Evolutionary conservation across 768 basidiomycete genomes (phyloP), one percentile per base, ranked within the genome.

Genomic region (Agrocybe pediades): DNA sequence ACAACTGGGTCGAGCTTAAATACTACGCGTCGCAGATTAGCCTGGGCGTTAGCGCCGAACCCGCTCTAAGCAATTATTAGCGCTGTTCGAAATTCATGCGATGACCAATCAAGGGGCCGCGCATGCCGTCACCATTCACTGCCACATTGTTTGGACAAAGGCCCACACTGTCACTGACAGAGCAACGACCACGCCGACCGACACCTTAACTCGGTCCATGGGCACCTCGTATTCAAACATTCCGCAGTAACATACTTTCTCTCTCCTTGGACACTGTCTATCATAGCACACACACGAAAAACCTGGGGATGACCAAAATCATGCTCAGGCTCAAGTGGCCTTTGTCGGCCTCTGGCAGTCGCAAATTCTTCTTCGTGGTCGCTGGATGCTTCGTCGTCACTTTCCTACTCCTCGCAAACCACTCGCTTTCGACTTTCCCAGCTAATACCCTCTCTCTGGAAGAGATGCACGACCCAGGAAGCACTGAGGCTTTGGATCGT

Each of bases 401-500:
- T 25, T 47, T 47, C 36, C 20, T 51, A 4, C 27, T 7, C 19
- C 21, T 42, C 21, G 33, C 19, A 9, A 46, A 51, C 15, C 9
- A 19, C 3, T 24, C 39, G n/a, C 43, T 51, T 6, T 24, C 36
- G 8, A 17, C 52, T 1, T 41, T 41, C 29, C 15, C 49, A 33
- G 29, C 49, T 15, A 41, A 26, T 9, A 53, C 45, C 21, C 21
- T 46, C 40, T 51, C 54, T 45, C 36, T 51, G 20, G 49, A 50
- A 20, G 39, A 51, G 2, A 29, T 23, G 11, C 21, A 45, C 25
- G 42, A 45, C 21, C 43, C 27, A 36, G 11, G n/a, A 30, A 42
- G 27, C 30, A 25, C 23, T 11, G 21, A 41, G 16, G 39, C n/a
- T 13, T 4, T 36, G 5, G 11, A 36, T 3, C 33, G n/a, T 13